Conservation (phyloP, 2,329 filamentous ascomycete species). For the Fusarium staphyleae region DNA sequence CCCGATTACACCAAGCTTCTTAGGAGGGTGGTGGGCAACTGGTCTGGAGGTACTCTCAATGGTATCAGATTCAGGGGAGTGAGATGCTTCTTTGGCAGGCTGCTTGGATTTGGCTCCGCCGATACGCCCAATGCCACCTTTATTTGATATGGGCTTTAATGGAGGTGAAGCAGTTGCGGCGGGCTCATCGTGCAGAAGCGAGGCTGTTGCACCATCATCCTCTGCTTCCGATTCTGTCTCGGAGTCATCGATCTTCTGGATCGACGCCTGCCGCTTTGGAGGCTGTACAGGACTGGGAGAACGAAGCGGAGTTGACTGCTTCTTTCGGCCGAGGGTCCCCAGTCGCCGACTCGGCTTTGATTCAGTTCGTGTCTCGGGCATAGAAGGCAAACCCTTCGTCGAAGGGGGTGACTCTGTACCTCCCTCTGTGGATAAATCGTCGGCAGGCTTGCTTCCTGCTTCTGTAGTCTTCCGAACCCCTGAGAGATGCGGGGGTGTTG, state of each 20-base stretch:
- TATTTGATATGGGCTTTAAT: slow-evolving; percentile 38
- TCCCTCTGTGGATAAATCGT: slow-evolving; percentile 46
- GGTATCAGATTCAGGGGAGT: slow-evolving; percentile 9
- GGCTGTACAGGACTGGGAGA: slow-evolving; percentile 24
- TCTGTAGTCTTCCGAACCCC: slow-evolving; percentile 37
- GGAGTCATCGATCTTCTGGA: slow-evolving; percentile 39
- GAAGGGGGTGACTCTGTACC: slow-evolving; percentile 37
- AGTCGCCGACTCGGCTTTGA: slow-evolving; percentile 39
- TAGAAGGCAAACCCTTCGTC: slow-evolving; percentile 5
- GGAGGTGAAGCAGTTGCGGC: slow-evolving; percentile 32
- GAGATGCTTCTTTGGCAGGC: slow-evolving; percentile 10
- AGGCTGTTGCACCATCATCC: slow-evolving; percentile 42
- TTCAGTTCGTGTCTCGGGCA: slow-evolving; percentile 21
- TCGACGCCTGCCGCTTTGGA: slow-evolving; percentile 3
- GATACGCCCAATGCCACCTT: slow-evolving; percentile 51
- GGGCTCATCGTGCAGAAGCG: slow-evolving; percentile 25
- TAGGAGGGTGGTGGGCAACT: slow-evolving; percentile 22
- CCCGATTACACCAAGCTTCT: slow-evolving; percentile 48
- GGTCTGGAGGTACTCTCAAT: slow-evolving; percentile 7
- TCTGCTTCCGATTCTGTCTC: slow-evolving; percentile 57
- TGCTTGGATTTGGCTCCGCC: slow-evolving; percentile 44
- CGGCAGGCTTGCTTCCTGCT: slow-evolving; percentile 16
- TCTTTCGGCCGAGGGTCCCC: slow-evolving; percentile 48
- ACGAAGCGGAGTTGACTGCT: slow-evolving; percentile 39
- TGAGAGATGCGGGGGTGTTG: slow-evolving; percentile 52